Conservation (phyloP, 108 stramenopile species). For the Tribonema minus region DNA sequence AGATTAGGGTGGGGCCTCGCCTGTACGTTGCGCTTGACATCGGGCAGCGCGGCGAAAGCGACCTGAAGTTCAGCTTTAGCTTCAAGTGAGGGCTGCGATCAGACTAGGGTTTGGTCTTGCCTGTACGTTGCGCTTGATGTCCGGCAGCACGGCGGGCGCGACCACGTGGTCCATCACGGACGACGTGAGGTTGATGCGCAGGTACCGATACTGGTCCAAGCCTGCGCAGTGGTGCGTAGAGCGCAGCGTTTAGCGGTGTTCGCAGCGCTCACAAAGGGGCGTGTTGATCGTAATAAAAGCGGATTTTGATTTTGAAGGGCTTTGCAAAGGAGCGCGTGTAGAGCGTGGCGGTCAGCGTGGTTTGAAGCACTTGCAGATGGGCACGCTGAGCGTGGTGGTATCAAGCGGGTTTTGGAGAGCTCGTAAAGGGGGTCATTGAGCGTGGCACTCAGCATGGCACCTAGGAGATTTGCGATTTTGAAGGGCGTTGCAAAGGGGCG, state of each 20-base stretch:
- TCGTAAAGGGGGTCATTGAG: background rate
- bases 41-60: background rate
- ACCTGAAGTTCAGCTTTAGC: background rate
- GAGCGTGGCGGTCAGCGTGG: too few species aligned
- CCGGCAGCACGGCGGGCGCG: constrained; percentile 17
- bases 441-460: too few species aligned
- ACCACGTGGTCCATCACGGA: constrained; percentile 17
- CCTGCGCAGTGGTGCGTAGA: background rate
- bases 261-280: background rate
- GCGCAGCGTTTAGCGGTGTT: background rate
- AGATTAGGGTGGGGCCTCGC: background rate
- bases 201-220: background rate
- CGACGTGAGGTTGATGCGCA: constrained; percentile 24
- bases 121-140: background rate
- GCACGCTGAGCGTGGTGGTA: too few species aligned
- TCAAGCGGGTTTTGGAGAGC: background rate
- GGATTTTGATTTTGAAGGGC: background rate
- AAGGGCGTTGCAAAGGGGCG: too few species aligned
- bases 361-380: background rate
- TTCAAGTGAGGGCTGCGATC: background rate
- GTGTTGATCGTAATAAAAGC: background rate
- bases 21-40: background rate
- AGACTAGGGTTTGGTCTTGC: too few species aligned
- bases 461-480: background rate
- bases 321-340: too few species aligned